These are phyloP conservation scores for Starmerella bombi DNA, from an alignment of 805 yeast species.

Conservation along the genomic window DNA sequence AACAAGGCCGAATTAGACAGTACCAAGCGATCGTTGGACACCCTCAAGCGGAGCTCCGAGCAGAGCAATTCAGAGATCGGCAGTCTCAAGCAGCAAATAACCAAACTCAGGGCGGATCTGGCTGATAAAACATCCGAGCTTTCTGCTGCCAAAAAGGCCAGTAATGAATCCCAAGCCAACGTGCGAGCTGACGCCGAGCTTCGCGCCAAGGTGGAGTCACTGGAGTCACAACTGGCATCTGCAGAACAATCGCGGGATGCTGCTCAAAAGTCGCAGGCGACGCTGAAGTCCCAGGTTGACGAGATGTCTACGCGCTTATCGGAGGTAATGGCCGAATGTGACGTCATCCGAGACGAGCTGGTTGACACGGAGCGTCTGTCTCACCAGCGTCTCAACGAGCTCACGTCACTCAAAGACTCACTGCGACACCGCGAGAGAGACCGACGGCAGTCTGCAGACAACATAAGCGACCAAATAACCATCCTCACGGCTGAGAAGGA, in stretches of 20 bases:
- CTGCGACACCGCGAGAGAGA: constrained; percentile 55
- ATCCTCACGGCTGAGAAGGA: constrained; percentile 48
- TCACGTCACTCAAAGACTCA: constrained; percentile 55
- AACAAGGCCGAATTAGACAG: constrained; percentile 17
- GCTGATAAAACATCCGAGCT: not conserved
- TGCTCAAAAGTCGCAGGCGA: constrained; percentile 10
- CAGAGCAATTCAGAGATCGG: constrained; percentile 1
- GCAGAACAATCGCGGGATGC: constrained; percentile 12
- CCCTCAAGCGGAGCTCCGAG: not conserved
- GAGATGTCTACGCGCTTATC: constrained; percentile 41
- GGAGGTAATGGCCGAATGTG: constrained; percentile 49
- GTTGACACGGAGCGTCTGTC: constrained; percentile 56
- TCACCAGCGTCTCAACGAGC: constrained; percentile 72
- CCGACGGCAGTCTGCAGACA: constrained; percentile 39
- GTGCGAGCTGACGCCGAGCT: not conserved
- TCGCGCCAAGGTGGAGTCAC: constrained; percentile 4
- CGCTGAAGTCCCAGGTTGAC: constrained; percentile 24
- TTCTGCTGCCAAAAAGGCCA: not conserved
- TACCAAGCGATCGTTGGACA: not conserved
- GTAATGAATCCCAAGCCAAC: not conserved
- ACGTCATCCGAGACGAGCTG: constrained; percentile 70
- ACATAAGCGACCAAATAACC: constrained; percentile 40
- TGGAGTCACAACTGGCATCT: constrained; percentile 9
- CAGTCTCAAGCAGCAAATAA: not conserved
- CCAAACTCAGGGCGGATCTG: not conserved